Conservation (phyloP, 176 grass and related monocot species). For the Coix lacrymajobi region DNA sequence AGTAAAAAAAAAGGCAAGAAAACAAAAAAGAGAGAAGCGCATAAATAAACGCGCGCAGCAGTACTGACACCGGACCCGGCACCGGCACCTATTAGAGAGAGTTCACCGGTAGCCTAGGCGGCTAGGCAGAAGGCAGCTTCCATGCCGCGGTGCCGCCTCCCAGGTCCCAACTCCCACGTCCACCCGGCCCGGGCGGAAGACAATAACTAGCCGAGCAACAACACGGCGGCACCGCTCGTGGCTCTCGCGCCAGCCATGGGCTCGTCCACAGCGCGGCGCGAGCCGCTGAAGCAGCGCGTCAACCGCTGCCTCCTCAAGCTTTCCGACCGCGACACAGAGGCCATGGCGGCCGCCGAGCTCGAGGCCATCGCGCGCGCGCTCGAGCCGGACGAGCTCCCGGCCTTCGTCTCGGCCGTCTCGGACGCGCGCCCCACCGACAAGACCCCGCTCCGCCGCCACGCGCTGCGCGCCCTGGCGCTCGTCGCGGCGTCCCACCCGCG, state of each 20-base stretch:
- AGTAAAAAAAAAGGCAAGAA: not conserved
- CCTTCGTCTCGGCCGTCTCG: constrained; percentile 82
- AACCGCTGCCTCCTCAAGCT: constrained; percentile 89
- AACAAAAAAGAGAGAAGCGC: not conserved
- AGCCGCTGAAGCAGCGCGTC: constrained; percentile 72
- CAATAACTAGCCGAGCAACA: constrained; percentile 7
- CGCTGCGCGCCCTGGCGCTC: constrained; percentile 71
- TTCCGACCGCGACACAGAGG: constrained; percentile 92
- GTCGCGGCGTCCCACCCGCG: constrained; percentile 54
- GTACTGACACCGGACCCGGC: not conserved
- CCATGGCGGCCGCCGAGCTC: constrained; percentile 87
- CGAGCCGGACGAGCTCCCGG: constrained; percentile 50
- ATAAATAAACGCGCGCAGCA: constrained; percentile 7
- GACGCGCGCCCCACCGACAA: constrained; percentile 88
- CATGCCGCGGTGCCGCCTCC: not conserved
- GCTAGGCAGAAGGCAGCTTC: constrained; percentile 42
- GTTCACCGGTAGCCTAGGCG: not conserved
- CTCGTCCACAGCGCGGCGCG: constrained; percentile 32
- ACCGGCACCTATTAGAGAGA: constrained; percentile 19
- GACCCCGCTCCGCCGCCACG: constrained; percentile 86
- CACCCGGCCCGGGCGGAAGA: constrained; percentile 4
- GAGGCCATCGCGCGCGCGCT: constrained; percentile 77
- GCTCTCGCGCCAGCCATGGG: constrained; percentile 29
- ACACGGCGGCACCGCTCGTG: not conserved
- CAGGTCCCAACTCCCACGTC: not conserved